Conservation (phyloP, 805 yeast species). For the Pichia scutulata region DNA sequence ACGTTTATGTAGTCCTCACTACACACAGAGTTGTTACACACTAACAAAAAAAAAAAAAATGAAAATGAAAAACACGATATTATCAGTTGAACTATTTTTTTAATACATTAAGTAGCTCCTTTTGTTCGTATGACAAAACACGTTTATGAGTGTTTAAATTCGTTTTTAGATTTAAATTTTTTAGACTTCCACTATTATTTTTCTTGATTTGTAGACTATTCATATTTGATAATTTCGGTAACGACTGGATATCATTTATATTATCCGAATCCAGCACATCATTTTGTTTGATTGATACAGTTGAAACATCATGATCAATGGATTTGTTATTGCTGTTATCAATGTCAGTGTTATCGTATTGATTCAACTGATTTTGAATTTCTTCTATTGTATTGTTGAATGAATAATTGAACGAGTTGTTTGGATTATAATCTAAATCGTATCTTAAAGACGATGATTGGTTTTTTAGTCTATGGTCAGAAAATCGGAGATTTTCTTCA, state of each 20-base stretch:
- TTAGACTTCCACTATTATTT: background rate
- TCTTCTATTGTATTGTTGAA: conserved; percentile 27
- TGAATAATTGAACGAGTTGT: conserved; percentile 26
- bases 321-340: background rate
- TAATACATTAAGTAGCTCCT: conserved; percentile 40
- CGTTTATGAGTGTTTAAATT: conserved; percentile 19
- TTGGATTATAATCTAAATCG: conserved; percentile 27
- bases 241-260: background rate
- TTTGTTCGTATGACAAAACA: conserved; percentile 45
- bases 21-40: background rate
- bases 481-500: background rate
- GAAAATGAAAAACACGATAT: too few relatives aligned
- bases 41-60: background rate
- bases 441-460: background rate
- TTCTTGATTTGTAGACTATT: background rate
- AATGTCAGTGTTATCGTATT: background rate
- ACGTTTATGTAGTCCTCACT: background rate
- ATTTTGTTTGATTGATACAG: background rate
- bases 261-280: background rate
- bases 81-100: conserved; percentile 18
- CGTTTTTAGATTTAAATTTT: background rate
- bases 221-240: background rate
- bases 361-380: conserved; percentile 25
- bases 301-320: background rate
- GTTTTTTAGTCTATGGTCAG: background rate